These are phyloP conservation scores for Closterium sp. DNA, from an alignment of 139 green algal species.

Conservation along the genomic window DNA sequence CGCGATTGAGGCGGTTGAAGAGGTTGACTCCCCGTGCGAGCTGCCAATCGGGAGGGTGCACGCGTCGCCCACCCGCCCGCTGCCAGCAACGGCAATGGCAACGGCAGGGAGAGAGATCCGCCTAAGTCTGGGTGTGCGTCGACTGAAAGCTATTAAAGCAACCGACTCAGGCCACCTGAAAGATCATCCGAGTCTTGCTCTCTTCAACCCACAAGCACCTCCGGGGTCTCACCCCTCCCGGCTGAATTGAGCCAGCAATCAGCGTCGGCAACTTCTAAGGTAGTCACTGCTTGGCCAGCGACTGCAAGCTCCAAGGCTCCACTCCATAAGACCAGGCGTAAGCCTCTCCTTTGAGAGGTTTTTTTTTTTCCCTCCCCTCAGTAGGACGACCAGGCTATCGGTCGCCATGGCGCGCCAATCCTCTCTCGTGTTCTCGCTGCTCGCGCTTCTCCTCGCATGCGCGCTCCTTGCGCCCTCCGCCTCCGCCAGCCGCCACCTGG, in stretches of 20 bases:
- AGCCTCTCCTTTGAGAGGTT: too few species aligned
- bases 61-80: background rate
- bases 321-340: too few species aligned
- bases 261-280: too few species aligned
- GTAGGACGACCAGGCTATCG: too few species aligned
- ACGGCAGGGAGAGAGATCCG: background rate
- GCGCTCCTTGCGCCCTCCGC: background rate
- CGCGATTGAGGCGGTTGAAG: background rate
- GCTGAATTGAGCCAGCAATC: too few species aligned
- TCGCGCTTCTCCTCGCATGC: background rate
- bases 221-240: background rate
- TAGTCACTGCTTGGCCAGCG: too few species aligned
- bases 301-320: too few species aligned
- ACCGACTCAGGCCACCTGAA: background rate
- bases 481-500: background rate
- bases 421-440: background rate
- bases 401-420: background rate
- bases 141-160: background rate
- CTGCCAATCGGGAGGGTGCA: too few species aligned
- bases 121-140: too few species aligned
- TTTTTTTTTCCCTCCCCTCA: too few species aligned
- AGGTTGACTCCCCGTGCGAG: background rate
- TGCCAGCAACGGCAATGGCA: too few species aligned
- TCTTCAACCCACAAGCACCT: background rate
- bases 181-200: background rate